Evolutionary conservation across 192 early-diverging fungal species (phyloP), one percentile per base, ranked within the genome.

Genomic region (Backusella tuberculispora): DNA sequence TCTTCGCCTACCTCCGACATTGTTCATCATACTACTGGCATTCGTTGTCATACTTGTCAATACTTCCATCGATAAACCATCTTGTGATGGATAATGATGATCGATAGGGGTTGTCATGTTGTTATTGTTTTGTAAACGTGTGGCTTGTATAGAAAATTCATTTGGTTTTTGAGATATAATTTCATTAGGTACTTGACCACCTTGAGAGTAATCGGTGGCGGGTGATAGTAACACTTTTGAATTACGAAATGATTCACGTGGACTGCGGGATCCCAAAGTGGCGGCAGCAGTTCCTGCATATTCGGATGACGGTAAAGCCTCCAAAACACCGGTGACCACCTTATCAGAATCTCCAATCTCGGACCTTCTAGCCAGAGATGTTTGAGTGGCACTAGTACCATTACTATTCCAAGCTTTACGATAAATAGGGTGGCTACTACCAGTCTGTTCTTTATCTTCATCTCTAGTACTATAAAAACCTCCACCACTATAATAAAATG

Each of bases 121-220:
- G 6, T 48, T 42, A 9, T 64, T 64, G 3, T 14, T 29, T 41
- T 75, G 65, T 15, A 42, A 66, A 12, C 56, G 69, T 1, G 24
- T 10, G 2, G 71, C 65, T 14, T 60, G 64, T 12, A 63, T 44
- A 4, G 79, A 80, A 41, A 76, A 76, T 34, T 80, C 79, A 50
- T 80, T 80, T n/a, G 79, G 79, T 64, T 80, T 80, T 17, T 80
- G 79, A 47, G 65, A 60, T 13, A 56, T 41, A 6, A 73, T 47
- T 45, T 80, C 79, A 63, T 80, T 80, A 6, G 75, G 79, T 26
- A 73, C 67, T 42, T 80, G 79, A 9, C 79, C 78, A 37, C 44
- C 70, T 24, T 66, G 69, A 19, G 47, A 26, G 10, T 17, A 67
- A 19, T 46, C 48, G 26, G n/a, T 17, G 4, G 5, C 12, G 12